These are phyloP conservation scores for Citrullus mucosospermus DNA, from an alignment of 306 rosid species.

Conservation along the genomic window DNA sequence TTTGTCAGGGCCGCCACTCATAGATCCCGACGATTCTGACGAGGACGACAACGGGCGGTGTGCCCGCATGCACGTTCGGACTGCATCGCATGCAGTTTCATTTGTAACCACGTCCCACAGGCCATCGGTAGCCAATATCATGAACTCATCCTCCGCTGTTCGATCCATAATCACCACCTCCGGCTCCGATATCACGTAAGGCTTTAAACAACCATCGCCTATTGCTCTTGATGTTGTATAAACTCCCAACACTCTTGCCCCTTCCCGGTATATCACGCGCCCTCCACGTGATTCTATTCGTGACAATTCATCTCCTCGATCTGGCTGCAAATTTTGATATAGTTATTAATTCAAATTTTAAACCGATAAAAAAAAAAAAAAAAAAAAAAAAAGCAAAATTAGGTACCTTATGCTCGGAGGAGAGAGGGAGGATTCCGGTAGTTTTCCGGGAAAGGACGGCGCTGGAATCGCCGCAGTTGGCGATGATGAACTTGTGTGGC, in stretches of 20 bases:
- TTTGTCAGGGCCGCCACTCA: slow-evolving; percentile 31
- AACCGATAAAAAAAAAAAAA: too few relatives aligned
- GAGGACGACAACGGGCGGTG: slow-evolving; percentile 14
- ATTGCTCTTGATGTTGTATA: slow-evolving; percentile 88
- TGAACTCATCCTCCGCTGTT: slow-evolving; percentile 56
- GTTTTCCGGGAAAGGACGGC: slow-evolving; percentile 75
- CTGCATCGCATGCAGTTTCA: slow-evolving; percentile 73
- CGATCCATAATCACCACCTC: slow-evolving; percentile 65
- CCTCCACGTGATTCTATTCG: slow-evolving; percentile 78
- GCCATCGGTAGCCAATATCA: slow-evolving; percentile 80
- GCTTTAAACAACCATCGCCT: slow-evolving; percentile 72
- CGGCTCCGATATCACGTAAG: slow-evolving; percentile 80
- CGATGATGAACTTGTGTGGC: slow-evolving; percentile 45
- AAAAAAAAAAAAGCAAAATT: too few relatives aligned
- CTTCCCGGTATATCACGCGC: slow-evolving; percentile 87
- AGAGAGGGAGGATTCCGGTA: slow-evolving; percentile 45
- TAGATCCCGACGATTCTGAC: background rate
- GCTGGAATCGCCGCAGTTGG: slow-evolving; percentile 93
- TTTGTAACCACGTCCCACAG: slow-evolving; percentile 87
- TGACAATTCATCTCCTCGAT: slow-evolving; percentile 68
- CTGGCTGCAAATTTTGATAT: slow-evolving; percentile 15
- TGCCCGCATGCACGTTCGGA: slow-evolving; percentile 45
- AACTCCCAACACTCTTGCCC: slow-evolving; percentile 76
- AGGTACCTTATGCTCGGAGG: slow-evolving; percentile 68
- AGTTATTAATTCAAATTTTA: too few relatives aligned